Percentiles rank a stretch among this genome's conserved stretches.
Conservation (phyloP, 352 stramenopile genomes). For the Phytophthora pseudosyringae region DNA sequence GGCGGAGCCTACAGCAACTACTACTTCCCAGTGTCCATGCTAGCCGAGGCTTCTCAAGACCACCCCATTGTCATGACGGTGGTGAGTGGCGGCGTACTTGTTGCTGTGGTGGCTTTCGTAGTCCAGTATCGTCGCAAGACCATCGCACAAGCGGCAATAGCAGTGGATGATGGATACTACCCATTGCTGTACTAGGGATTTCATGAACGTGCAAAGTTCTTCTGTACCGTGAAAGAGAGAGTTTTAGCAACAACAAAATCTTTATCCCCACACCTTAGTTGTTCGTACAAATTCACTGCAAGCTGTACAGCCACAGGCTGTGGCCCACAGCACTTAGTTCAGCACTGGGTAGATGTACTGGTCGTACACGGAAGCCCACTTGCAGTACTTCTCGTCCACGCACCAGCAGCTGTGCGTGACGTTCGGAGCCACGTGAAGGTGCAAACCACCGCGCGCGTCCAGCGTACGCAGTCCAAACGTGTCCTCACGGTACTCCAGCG, state of each 20-base stretch:
- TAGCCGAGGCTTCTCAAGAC: slow-evolving; percentile 26
- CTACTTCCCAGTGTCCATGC: slow-evolving; percentile 32
- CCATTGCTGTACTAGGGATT: slow-evolving; percentile 47
- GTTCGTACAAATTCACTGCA: neutral
- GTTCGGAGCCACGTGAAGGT: slow-evolving; percentile 17
- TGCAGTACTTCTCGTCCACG: slow-evolving; percentile 25
- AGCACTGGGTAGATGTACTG: slow-evolving; percentile 22
- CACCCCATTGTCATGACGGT: slow-evolving; percentile 36
- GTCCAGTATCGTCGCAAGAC: slow-evolving; percentile 31
- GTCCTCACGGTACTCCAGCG: slow-evolving; percentile 14
- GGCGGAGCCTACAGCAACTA: slow-evolving; percentile 24
- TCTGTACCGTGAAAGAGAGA: too few species aligned
- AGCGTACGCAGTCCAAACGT: slow-evolving; percentile 22
- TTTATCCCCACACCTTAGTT: too few species aligned
- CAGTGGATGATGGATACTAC: slow-evolving; percentile 45
- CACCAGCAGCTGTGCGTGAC: slow-evolving; percentile 27
- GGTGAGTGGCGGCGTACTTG: slow-evolving; percentile 40
- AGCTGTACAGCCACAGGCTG: neutral
- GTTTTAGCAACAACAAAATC: too few species aligned
- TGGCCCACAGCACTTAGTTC: too few species aligned
- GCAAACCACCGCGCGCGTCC: slow-evolving; percentile 16
- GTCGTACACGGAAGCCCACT: slow-evolving; percentile 28
- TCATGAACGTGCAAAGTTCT: neutral
- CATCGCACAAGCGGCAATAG: slow-evolving; percentile 5
- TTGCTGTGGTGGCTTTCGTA: slow-evolving; percentile 45